A percentile compares a stretch with the other conserved stretches of the same genome.
Evolutionary conservation across 1,284 basidiomycete species (phyloP).

Genomic region (Fistulina hepatica): DNA sequence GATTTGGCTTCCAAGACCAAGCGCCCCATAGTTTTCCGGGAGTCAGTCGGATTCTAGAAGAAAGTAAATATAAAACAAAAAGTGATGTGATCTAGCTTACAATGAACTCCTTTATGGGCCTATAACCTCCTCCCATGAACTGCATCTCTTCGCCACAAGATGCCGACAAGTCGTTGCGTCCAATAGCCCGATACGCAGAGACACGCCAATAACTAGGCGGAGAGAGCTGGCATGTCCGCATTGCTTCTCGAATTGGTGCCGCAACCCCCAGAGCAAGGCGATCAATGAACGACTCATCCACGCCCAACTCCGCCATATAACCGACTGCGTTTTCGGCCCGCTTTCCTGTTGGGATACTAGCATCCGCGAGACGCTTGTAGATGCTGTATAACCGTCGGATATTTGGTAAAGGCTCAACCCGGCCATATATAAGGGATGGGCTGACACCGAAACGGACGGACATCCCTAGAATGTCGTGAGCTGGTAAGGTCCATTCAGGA

Average conservation of each 20-base stretch:
- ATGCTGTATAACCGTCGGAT: conserved; percentile 40
- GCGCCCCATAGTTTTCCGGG: background rate
- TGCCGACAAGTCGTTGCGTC: conserved; percentile 70
- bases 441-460: conserved; percentile 37
- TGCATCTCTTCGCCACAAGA: conserved; percentile 35
- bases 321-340: conserved; percentile 57
- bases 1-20: conserved; percentile 28
- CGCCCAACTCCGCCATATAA: conserved; percentile 42
- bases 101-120: conserved; percentile 44
- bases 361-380: conserved; percentile 49
- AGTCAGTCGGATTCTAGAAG: conserved; percentile 30
- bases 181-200: conserved; percentile 65
- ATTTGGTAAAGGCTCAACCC: conserved; percentile 40
- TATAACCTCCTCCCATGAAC: conserved; percentile 40
- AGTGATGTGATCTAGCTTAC: conserved; percentile 27
- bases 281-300: conserved; percentile 40
- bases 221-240: conserved; percentile 68
- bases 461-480: conserved; percentile 39
- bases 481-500: conserved; percentile 53
- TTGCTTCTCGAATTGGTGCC: conserved; percentile 73
- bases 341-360: conserved; percentile 34
- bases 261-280: conserved; percentile 64
- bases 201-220: conserved; percentile 67
- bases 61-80: conserved; percentile 4
- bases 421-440: conserved; percentile 53